Base-by-base conservation (phyloP, 2,329 filamentous ascomycete species). In the Monascus ruber region DNA sequence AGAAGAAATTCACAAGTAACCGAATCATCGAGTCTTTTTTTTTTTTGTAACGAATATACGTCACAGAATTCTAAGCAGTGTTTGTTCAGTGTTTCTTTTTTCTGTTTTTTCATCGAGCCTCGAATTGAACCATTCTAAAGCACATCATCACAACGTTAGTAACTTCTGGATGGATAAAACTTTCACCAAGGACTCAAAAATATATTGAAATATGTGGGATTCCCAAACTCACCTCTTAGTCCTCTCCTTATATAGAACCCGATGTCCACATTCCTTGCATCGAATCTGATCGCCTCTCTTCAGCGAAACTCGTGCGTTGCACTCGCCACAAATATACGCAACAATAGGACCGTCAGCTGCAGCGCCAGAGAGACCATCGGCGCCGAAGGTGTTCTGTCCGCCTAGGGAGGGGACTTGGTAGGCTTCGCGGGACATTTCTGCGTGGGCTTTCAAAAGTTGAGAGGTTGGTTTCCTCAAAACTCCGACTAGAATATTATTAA, bases 181-280 rank as follows among this genome's bases (percentile, higher is more conserved):
- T 10, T 6, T 33, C 38, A 32, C 35, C n/a, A 28, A 24, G 11
- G 31, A 26, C 31, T 25, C 33, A 40, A 38, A 37, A 10, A 4
- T 9, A 9, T 24, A 34, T 37, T 38, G 25, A 37, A 34, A 11
- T 34, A 28, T 17, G 17, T 17, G 17, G 17, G 17, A 17, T 17
- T 25, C 35, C 35, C 34, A 37, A 43, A 68, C 82, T 65, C 62
- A 95, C 91, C 91, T 79, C 74, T 94, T 95, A 34, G 91, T 98
- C 59, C 91, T 71, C 76, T 95, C 85, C 77, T 98, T 98, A 69
- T 96, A 96, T 50, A 98, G 68, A 45, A 98, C 87, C 49, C 91
- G 81, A 56, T 94, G 91, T 5, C 91, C 91, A 63, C 91, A 98
- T 66, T 88, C 84, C 63, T 85, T 83, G 73, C 87, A 94, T 26